Evolutionary conservation across 805 yeast species (phyloP).

Genomic region (Komagataella phaffii): DNA sequence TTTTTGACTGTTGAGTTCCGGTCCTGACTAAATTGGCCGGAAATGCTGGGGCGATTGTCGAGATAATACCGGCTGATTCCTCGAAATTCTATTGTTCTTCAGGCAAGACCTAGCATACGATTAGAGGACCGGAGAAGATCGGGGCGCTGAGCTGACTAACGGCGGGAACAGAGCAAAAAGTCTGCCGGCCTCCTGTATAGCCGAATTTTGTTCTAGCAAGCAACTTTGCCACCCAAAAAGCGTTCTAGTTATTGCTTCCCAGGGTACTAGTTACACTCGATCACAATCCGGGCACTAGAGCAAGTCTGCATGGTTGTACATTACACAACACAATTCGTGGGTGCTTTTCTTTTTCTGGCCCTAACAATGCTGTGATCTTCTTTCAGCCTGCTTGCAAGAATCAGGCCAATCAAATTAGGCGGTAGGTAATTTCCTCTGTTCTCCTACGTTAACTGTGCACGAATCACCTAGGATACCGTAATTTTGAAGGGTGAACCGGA

Average conservation of each 20-base stretch:
- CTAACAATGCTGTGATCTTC: not conserved
- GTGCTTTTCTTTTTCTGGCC: not conserved
- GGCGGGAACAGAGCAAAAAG: not conserved
- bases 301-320: not conserved
- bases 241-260: not conserved
- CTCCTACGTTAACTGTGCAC: not conserved
- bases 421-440: not conserved
- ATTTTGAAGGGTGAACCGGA: not conserved
- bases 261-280: not conserved
- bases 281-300: not conserved
- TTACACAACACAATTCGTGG: not conserved
- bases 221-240: not conserved
- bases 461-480: not conserved
- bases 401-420: not conserved
- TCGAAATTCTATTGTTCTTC: not conserved
- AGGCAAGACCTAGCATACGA: not conserved
- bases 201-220: not conserved
- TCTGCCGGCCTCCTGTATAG: not conserved
- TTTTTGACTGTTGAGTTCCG: not conserved
- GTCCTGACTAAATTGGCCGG: not conserved
- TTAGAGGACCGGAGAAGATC: not conserved
- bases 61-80: not conserved
- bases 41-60: not conserved
- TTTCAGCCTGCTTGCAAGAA: not conserved
- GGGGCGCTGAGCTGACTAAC: not conserved